These are phyloP conservation scores for Delonix regia DNA, from an alignment of 306 rosid genomes.

Conservation along the genomic window DNA sequence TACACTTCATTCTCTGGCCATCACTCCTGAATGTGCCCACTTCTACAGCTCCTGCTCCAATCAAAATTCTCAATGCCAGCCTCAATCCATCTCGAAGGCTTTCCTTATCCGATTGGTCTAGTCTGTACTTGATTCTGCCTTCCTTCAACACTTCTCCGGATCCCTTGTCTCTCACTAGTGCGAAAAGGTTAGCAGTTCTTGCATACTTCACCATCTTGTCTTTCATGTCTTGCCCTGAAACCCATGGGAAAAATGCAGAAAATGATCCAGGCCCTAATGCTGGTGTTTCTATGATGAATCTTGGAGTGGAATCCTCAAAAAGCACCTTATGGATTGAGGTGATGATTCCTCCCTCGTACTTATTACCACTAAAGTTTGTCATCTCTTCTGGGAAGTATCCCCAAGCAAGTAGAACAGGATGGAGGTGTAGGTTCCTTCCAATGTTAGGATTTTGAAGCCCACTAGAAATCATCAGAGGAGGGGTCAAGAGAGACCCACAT, in stretches of 20 bases:
- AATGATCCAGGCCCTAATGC: slow-evolving; percentile 75
- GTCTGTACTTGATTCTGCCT: slow-evolving; percentile 55
- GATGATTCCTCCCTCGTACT: slow-evolving; percentile 62
- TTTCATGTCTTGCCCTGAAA: slow-evolving; percentile 71
- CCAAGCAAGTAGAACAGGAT: slow-evolving; percentile 62
- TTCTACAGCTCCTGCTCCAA: slow-evolving; percentile 89
- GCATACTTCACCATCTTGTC: slow-evolving; percentile 66
- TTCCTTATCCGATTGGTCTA: slow-evolving; percentile 64
- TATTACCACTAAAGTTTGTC: slow-evolving; percentile 45
- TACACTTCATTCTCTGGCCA: slow-evolving; percentile 75
- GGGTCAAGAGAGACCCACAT: slow-evolving; percentile 69
- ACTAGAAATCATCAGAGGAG: slow-evolving; percentile 55
- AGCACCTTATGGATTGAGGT: slow-evolving; percentile 73
- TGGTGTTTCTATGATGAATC: slow-evolving; percentile 71
- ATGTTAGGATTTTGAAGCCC: slow-evolving; percentile 65
- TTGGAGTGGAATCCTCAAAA: slow-evolving; percentile 46
- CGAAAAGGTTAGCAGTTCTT: slow-evolving; percentile 75
- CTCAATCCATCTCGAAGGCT: slow-evolving; percentile 67
- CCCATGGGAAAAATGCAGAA: slow-evolving; percentile 74
- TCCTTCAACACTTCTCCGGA: slow-evolving; percentile 70
- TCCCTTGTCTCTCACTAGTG: slow-evolving; percentile 77
- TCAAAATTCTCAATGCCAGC: slow-evolving; percentile 71
- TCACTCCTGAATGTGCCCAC: slow-evolving; percentile 94
- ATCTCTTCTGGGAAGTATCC: slow-evolving; percentile 61
- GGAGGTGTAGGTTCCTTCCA: slow-evolving; percentile 69